A percentile compares a stretch with the other conserved stretches of the same genome.
Evolutionary conservation across 176 grass and related monocot species (phyloP).

Genomic region (Carex littledalei): DNA sequence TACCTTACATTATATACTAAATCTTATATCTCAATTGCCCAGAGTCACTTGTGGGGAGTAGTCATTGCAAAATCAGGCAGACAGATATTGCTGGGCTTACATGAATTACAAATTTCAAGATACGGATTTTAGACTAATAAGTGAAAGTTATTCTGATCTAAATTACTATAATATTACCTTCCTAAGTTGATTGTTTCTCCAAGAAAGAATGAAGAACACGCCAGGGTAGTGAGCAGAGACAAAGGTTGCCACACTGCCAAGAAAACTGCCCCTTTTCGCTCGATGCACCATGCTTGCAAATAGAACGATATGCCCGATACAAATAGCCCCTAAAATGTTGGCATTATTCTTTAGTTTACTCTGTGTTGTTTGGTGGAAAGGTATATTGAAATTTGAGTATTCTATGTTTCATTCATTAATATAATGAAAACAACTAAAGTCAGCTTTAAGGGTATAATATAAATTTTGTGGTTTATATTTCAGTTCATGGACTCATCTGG

Average conservation of each 20-base stretch:
- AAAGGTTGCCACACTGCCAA: slow-evolving; percentile 52
- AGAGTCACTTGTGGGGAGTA: not conserved
- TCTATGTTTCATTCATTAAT: not conserved
- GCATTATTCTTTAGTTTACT: not conserved
- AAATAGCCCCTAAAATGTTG: slow-evolving; percentile 29
- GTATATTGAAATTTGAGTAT: not conserved
- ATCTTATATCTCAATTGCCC: not conserved
- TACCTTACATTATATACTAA: not conserved
- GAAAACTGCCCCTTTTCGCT: slow-evolving; percentile 48
- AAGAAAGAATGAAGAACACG: slow-evolving; percentile 52
- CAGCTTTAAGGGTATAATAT: not conserved
- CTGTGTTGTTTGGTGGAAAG: not conserved
- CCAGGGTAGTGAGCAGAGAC: slow-evolving; percentile 42
- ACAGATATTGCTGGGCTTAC: not conserved
- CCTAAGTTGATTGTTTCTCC: slow-evolving; percentile 48
- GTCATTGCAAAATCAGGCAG: not conserved
- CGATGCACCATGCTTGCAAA: slow-evolving; percentile 74
- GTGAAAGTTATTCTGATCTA: not conserved
- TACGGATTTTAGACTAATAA: not conserved
- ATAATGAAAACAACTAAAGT: not conserved
- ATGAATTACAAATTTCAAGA: not conserved
- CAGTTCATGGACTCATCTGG: not conserved
- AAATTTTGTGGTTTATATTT: not conserved
- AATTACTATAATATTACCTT: slow-evolving; percentile 21
- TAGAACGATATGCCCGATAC: slow-evolving; percentile 52